Percentiles rank a stretch among this genome's conserved stretches.
Conservation (phyloP, 1,284 basidiomycete genomes). For the Chalciporus sp. region DNA sequence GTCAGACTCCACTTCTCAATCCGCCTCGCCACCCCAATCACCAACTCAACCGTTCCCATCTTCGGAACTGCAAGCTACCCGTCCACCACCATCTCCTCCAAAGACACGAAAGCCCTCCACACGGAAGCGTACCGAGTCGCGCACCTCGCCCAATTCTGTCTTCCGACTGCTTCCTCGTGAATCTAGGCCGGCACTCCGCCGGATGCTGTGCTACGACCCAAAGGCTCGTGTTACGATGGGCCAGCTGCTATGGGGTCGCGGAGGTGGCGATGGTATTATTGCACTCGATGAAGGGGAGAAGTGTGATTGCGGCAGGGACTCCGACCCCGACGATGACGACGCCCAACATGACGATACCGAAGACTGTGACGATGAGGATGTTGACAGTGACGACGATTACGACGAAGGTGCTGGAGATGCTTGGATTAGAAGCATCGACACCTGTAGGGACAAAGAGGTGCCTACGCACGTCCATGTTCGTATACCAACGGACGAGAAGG, state of each 20-base stretch:
- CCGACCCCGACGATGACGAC: constrained; percentile 30
- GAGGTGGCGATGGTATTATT: constrained; percentile 73
- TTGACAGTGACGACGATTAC: constrained; percentile 59
- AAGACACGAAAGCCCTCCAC: constrained; percentile 29
- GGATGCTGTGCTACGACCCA: constrained; percentile 95
- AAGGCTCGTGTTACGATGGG: constrained; percentile 88
- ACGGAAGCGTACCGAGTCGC: constrained; percentile 62
- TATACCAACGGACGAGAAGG: constrained; percentile 72
- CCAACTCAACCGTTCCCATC: constrained; percentile 16
- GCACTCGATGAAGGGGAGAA: constrained; percentile 35
- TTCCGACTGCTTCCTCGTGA: constrained; percentile 97
- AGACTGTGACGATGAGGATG: constrained; percentile 4
- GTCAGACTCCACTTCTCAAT: constrained; percentile 20
- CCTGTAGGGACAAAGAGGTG: constrained; percentile 62
- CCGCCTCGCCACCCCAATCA: constrained; percentile 12
- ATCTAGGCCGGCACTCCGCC: constrained; percentile 82
- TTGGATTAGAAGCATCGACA: constrained; percentile 76
- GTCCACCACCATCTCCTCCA: constrained; percentile 25
- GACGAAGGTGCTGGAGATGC: constrained; percentile 76
- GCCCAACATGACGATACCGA: constrained; percentile 16
- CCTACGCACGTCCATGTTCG: constrained; percentile 69
- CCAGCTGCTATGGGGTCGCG: constrained; percentile 85
- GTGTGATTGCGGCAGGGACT: constrained; percentile 65
- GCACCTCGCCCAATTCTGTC: constrained; percentile 92
- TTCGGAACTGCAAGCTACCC: constrained; percentile 22